Evolutionary conservation across 2,329 filamentous ascomycete species (phyloP).

Genomic region (Botrytis medusae): DNA sequence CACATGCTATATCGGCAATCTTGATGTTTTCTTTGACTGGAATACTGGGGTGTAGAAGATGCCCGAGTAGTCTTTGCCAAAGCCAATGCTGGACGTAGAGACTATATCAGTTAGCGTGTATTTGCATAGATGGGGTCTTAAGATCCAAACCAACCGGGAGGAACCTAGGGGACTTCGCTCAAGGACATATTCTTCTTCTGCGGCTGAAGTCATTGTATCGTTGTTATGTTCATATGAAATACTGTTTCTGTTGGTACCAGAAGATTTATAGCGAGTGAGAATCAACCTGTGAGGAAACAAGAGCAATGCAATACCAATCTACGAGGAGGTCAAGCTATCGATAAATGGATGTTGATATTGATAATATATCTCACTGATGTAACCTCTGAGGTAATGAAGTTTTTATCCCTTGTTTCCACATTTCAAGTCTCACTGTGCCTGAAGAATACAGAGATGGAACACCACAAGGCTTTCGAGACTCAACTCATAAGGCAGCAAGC

Average conservation of each 20-base stretch:
- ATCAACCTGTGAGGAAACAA: neutral
- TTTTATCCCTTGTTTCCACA: neutral
- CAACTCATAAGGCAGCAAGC: neutral
- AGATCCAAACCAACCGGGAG: conserved; percentile 5
- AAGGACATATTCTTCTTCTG: conserved; percentile 2
- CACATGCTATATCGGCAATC: conserved; percentile 18
- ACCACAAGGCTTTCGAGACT: too few relatives aligned
- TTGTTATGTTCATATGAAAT: neutral
- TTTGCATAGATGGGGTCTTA: neutral
- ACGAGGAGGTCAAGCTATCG: neutral
- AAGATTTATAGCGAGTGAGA: too few relatives aligned
- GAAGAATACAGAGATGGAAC: too few relatives aligned
- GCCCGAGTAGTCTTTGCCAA: conserved; percentile 8
- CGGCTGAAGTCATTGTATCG: conserved; percentile 4
- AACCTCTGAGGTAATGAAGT: neutral
- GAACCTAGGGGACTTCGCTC: neutral
- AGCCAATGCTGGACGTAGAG: conserved; percentile 16
- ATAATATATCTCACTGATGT: neutral
- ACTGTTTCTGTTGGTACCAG: neutral
- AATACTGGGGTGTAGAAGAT: conserved; percentile 12
- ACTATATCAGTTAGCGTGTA: neutral
- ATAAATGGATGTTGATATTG: neutral
- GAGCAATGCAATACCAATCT: too few relatives aligned
- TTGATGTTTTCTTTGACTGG: conserved; percentile 1
- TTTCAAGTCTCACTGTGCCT: neutral